A percentile compares a stretch with the other conserved stretches of the same genome.
Evolutionary conservation across 148 eudicot species (phyloP).

Genomic region (Selenicereus undatus): DNA sequence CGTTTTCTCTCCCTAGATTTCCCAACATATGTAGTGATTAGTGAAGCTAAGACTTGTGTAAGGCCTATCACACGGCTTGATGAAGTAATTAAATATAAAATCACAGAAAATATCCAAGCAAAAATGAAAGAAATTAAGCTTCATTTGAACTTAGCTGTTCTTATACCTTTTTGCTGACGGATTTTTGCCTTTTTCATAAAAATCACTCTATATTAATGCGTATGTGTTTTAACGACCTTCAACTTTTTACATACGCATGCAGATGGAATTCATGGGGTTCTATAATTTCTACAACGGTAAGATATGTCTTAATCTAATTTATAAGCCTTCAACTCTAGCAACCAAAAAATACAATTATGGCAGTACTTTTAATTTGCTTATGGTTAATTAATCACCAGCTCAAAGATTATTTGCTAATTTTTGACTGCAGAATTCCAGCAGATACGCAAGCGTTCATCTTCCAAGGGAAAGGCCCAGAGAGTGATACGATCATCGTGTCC

Average conservation of each 20-base stretch:
- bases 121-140: too few relatives aligned
- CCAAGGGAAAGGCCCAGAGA: slow-evolving; percentile 22
- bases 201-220: too few relatives aligned
- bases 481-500: slow-evolving; percentile 44
- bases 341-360: background rate
- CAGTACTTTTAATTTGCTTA: background rate
- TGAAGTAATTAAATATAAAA: too few relatives aligned
- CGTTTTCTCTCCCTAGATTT: too few relatives aligned
- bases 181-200: too few relatives aligned
- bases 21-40: too few relatives aligned
- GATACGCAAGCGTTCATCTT: slow-evolving; percentile 59
- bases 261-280: slow-evolving; percentile 70
- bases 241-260: slow-evolving; percentile 13
- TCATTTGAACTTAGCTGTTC: too few relatives aligned
- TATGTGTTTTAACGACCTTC: too few relatives aligned
- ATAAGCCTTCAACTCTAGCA: background rate
- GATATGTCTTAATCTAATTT: background rate
- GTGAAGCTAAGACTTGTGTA: too few relatives aligned
- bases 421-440: slow-evolving; percentile 39
- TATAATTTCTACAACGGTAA: slow-evolving; percentile 67
- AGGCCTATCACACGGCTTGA: too few relatives aligned
- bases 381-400: background rate
- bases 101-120: too few relatives aligned
- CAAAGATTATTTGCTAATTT: background rate
- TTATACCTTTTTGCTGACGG: too few relatives aligned